Evolutionary conservation across 345 rosid genomes (phyloP).

Genomic region (Rubroshorea leprosula): DNA sequence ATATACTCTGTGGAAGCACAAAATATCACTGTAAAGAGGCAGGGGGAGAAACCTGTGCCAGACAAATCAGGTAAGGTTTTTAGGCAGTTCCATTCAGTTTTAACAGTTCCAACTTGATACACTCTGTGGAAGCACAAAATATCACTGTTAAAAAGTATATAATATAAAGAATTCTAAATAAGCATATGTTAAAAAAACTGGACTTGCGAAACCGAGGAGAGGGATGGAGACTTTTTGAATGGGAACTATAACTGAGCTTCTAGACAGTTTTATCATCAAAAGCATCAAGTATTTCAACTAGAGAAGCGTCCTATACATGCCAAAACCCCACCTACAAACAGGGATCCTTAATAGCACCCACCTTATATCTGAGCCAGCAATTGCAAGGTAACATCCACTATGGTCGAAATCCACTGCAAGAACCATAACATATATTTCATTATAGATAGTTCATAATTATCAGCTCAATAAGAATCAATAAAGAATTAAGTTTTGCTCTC

Average conservation of each 20-base stretch:
- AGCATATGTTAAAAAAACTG: background rate
- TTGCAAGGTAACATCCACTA: constrained; percentile 80
- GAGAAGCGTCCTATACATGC: background rate
- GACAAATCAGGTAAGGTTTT: constrained; percentile 90
- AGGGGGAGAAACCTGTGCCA: constrained; percentile 60
- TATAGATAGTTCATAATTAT: background rate
- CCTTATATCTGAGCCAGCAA: constrained; percentile 90
- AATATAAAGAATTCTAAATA: background rate
- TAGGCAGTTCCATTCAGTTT: constrained; percentile 87
- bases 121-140: constrained; percentile 39
- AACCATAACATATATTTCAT: background rate
- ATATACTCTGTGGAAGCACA: background rate
- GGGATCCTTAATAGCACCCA: constrained; percentile 13
- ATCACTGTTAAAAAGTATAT: background rate
- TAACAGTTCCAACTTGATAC: constrained; percentile 86
- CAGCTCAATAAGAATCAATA: background rate
- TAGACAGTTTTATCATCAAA: too few species aligned
- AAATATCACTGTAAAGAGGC: background rate
- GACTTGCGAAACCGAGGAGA: too few species aligned
- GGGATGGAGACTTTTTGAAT: background rate
- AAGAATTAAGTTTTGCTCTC: background rate
- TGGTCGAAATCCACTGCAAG: constrained; percentile 90
- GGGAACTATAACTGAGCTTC: too few species aligned
- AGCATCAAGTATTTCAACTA: too few species aligned
- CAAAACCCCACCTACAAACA: background rate